phyloP scores from a whole-genome alignment of 257 asterid species.

The Thymus mandschuricus region DNA sequence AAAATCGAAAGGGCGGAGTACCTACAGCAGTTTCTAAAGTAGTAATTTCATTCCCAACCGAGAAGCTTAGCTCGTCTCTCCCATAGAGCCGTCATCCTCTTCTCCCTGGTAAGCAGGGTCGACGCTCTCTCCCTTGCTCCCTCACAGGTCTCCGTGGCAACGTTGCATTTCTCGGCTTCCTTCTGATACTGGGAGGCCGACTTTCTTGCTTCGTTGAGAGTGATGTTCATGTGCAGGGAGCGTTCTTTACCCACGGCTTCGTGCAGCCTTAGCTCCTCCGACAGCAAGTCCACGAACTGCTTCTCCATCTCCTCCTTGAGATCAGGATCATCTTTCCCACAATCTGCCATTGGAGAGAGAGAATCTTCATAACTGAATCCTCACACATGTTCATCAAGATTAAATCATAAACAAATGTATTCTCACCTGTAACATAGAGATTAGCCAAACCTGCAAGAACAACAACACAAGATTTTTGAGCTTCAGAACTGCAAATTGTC shows the following conservation, averaged over 20 bases:
- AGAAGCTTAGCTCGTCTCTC: constrained; percentile 74
- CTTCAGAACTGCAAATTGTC: neutral
- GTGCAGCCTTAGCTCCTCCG: constrained; percentile 82
- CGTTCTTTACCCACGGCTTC: constrained; percentile 64
- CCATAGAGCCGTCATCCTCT: constrained; percentile 70
- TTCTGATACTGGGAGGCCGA: constrained; percentile 71
- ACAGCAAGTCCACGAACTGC: constrained; percentile 70
- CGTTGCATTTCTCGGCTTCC: constrained; percentile 93
- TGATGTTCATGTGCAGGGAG: constrained; percentile 68
- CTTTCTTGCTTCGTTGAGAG: constrained; percentile 74
- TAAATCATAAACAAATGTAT: neutral
- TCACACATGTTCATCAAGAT: neutral
- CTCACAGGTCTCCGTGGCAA: constrained; percentile 88
- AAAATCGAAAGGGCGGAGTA: neutral
- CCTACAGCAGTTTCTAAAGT: neutral
- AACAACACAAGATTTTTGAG: constrained; percentile 17
- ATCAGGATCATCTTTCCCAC: constrained; percentile 92
- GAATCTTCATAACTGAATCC: too few species aligned
- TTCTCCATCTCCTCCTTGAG: constrained; percentile 96
- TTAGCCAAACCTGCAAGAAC: constrained; percentile 75
- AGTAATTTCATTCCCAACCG: constrained; percentile 54
- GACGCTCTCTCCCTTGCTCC: constrained; percentile 79
- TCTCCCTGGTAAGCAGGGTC: constrained; percentile 64
- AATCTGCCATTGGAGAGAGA: constrained; percentile 47
- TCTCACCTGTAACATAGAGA: constrained; percentile 73